Evolutionary conservation across 106 monocot genomes (phyloP).

Genomic region (Dioscorea dumetorum): DNA sequence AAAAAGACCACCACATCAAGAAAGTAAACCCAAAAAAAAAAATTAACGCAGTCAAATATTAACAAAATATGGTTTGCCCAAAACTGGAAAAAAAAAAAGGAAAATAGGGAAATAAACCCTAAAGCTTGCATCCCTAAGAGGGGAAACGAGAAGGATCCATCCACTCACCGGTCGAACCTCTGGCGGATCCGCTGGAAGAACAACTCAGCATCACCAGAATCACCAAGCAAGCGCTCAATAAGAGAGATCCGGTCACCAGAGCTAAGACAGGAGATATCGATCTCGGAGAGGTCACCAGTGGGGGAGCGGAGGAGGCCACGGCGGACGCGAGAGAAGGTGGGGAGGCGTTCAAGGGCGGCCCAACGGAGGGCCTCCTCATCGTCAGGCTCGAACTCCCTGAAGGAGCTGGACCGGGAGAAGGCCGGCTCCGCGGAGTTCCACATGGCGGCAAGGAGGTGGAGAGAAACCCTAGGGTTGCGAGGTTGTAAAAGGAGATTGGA

Average conservation of each 20-base stretch:
- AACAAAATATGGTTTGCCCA: background rate
- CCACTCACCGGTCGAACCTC: slow-evolving; percentile 80
- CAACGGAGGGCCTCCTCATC: slow-evolving; percentile 84
- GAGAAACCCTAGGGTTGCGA: background rate
- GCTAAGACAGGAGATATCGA: slow-evolving; percentile 55
- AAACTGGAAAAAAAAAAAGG: background rate
- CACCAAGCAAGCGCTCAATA: slow-evolving; percentile 65
- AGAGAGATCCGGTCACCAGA: slow-evolving; percentile 45
- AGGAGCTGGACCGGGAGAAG: slow-evolving; percentile 81
- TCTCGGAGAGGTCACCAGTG: slow-evolving; percentile 34
- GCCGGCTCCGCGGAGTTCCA: slow-evolving; percentile 54
- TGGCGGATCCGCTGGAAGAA: slow-evolving; percentile 67
- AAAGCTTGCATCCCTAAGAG: background rate
- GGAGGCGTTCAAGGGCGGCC: slow-evolving; percentile 92
- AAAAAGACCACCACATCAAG: too few species aligned
- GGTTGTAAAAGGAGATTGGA: background rate
- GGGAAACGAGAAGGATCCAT: background rate
- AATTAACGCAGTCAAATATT: background rate
- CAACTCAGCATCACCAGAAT: slow-evolving; percentile 51
- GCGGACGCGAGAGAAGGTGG: slow-evolving; percentile 53
- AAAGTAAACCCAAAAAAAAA: too few species aligned
- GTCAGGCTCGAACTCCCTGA: slow-evolving; percentile 29
- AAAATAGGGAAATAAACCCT: background rate
- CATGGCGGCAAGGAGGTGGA: slow-evolving; percentile 24
- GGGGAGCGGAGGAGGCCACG: slow-evolving; percentile 45